Evolutionary conservation across 192 early-diverging fungal genomes (phyloP).

Genomic region (Coemansia sp.): DNA sequence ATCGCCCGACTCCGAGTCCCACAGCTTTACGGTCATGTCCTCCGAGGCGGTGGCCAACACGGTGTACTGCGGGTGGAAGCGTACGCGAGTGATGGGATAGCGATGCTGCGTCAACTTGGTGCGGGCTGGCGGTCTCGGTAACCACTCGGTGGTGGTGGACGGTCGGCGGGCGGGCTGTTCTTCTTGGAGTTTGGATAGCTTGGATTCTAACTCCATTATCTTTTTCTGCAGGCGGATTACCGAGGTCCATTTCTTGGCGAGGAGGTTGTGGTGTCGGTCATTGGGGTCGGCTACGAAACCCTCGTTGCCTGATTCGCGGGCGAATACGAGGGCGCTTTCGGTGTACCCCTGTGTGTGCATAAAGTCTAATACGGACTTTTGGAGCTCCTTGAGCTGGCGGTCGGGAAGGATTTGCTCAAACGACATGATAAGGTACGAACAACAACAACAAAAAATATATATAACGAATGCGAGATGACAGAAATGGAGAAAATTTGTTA

Average conservation of each 20-base stretch:
- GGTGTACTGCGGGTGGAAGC: constrained; percentile 85
- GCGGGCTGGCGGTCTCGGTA: constrained; percentile 81
- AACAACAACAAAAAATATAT: not conserved
- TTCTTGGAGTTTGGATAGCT: constrained; percentile 73
- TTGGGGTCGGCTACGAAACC: constrained; percentile 72
- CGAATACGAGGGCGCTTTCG: constrained; percentile 66
- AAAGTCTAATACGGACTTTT: constrained; percentile 82
- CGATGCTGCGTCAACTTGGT: constrained; percentile 75
- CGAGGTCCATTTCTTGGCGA: constrained; percentile 87
- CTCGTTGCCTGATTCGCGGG: constrained; percentile 68
- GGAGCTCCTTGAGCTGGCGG: constrained; percentile 73
- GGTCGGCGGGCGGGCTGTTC: constrained; percentile 31
- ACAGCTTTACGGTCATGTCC: constrained; percentile 90
- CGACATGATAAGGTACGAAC: constrained; percentile 8
- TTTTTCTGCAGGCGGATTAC: constrained; percentile 91
- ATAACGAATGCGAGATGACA: too few species aligned
- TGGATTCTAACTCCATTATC: constrained; percentile 91
- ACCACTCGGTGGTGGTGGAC: constrained; percentile 62
- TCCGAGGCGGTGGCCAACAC: constrained; percentile 85
- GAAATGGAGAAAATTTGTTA: not conserved
- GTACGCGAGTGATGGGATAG: constrained; percentile 73
- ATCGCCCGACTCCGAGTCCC: constrained; percentile 90
- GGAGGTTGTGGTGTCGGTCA: constrained; percentile 55
- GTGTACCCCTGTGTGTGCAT: constrained; percentile 71
- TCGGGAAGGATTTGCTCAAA: constrained; percentile 57